phyloP scores from a whole-genome alignment of 495 filamentous ascomycete genomes.

The Penicillium silybi region DNA sequence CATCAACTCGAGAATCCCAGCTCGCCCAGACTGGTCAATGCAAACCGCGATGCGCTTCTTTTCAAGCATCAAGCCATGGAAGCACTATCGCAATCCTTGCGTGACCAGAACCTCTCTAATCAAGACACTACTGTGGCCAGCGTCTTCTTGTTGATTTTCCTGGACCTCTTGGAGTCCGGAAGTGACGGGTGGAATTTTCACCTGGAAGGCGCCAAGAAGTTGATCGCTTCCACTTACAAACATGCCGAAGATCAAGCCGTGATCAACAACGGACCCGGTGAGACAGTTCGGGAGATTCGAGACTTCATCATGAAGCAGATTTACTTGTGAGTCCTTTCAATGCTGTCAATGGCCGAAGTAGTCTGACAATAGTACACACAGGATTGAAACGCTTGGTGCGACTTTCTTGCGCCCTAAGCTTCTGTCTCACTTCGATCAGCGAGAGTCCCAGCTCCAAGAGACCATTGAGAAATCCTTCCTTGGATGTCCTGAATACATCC shows the following conservation, averaged over 20 bases:
- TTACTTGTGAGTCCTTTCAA: slow-evolving; percentile 15
- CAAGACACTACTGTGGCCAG: slow-evolving; percentile 43
- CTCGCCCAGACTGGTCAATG: slow-evolving; percentile 13
- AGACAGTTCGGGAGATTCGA: slow-evolving; percentile 26
- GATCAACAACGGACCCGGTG: slow-evolving; percentile 14
- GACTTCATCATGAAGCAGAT: slow-evolving; percentile 29
- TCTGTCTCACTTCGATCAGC: slow-evolving; percentile 21
- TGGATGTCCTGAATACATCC: slow-evolving; percentile 38
- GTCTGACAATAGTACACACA: slow-evolving; percentile 14
- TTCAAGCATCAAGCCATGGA: slow-evolving; percentile 50
- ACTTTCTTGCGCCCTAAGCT: slow-evolving; percentile 43
- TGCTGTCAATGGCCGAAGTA: background rate
- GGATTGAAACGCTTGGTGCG: slow-evolving; percentile 38
- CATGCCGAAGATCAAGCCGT: slow-evolving; percentile 14
- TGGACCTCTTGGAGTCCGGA: slow-evolving; percentile 55
- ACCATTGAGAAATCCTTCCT: slow-evolving; percentile 37
- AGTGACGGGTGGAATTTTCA: slow-evolving; percentile 53
- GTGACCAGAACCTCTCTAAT: slow-evolving; percentile 15
- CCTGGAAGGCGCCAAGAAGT: slow-evolving; percentile 44
- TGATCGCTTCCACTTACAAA: slow-evolving; percentile 30
- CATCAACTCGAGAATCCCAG: slow-evolving; percentile 9
- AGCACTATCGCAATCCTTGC: slow-evolving; percentile 33
- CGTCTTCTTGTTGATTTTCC: slow-evolving; percentile 54
- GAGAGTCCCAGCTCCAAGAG: slow-evolving; percentile 18
- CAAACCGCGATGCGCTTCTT: slow-evolving; percentile 42